Evolutionary conservation across 164 flowering plant genomes (phyloP), one percentile per base, ranked within the genome.

Genomic region (Stephania japonica): DNA sequence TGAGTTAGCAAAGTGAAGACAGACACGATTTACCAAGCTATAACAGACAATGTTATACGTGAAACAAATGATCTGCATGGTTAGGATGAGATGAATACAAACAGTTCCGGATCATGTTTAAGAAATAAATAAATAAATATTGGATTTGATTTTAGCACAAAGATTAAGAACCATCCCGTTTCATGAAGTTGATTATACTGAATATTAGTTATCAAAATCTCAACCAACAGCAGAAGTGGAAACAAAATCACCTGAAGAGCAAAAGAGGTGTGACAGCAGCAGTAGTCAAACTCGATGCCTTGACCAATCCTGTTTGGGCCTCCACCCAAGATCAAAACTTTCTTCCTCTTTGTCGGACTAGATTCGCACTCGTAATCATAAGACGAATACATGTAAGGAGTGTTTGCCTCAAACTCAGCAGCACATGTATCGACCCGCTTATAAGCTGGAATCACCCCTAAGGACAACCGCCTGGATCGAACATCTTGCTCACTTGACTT

Each of bases 271-370:
- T 95, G 99, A 83, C 98, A 95, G 82, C 99, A 95, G 80, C 99
- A 95, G 76, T 95, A 95, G 75, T 95, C 99, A 81, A 93, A 95
- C 78, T 95, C 99, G 75, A 95, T 95, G 59, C 99, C 99, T 79
- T 95, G 99, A 72, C 99, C 99, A 70, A 95, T 93, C 43, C 99
- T 87, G 72, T 95, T 95, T 47, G 98, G 99, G 44, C 99, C 99
- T 66, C 99, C 99, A 72, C 99, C 99, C 67, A 95, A 82, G 74
- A 95, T 95, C 82, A 95, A 77, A 73, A 95, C 98, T 82, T 95
- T 95, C 83, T 95, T 94, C 86, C 73, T 86, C 21, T 83, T 68
- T 21, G 97, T 91, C 44, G 98, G 96, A 79, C 81, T 82, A 41
- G 99, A 91, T 82, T 95, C 99, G 76, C 98, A 95, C 76, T 95